A percentile compares a stretch with the other conserved stretches of the same genome.
Conservation (phyloP, 441 rosid species). For the Flueggea neowawraea region DNA sequence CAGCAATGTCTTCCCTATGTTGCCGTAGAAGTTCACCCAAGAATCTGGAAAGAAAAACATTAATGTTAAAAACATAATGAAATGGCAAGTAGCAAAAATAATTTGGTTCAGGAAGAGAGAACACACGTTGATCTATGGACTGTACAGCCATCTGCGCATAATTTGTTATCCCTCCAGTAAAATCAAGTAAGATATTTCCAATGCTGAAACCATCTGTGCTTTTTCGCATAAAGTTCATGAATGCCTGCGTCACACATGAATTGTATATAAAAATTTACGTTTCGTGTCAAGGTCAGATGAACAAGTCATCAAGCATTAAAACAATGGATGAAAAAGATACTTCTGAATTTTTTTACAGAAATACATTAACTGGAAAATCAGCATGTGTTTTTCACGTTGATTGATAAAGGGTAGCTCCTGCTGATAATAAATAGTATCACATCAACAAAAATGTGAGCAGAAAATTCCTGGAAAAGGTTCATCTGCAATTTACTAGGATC, state of each 20-base stretch:
- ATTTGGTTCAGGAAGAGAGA: constrained; percentile 6
- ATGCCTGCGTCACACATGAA: constrained; percentile 43
- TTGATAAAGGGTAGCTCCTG: too few species aligned
- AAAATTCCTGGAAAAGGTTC: too few species aligned
- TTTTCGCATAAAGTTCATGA: constrained; percentile 79
- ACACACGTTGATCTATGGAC: constrained; percentile 85
- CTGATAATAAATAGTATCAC: too few species aligned
- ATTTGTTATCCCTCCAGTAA: constrained; percentile 72
- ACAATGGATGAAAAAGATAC: too few species aligned
- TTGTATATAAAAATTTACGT: not conserved
- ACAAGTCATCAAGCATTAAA: too few species aligned
- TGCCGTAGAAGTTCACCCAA: constrained; percentile 96
- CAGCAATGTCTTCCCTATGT: constrained; percentile 79
- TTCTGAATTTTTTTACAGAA: too few species aligned
- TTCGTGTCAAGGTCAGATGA: not conserved
- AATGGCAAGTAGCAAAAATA: constrained; percentile 11
- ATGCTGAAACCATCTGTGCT: constrained; percentile 96
- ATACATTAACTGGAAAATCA: too few species aligned
- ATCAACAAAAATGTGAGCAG: too few species aligned
- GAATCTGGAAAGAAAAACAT: constrained; percentile 52
- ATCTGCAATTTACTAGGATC: too few species aligned
- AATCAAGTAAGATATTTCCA: constrained; percentile 87
- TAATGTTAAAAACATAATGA: constrained; percentile 8
- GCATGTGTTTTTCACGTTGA: too few species aligned
- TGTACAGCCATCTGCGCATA: constrained; percentile 74